Percentiles rank a stretch among this genome's conserved stretches.
These are phyloP conservation scores for Taphrina communis DNA, from an alignment of 1,139 yeast species.

Conservation along the genomic window DNA sequence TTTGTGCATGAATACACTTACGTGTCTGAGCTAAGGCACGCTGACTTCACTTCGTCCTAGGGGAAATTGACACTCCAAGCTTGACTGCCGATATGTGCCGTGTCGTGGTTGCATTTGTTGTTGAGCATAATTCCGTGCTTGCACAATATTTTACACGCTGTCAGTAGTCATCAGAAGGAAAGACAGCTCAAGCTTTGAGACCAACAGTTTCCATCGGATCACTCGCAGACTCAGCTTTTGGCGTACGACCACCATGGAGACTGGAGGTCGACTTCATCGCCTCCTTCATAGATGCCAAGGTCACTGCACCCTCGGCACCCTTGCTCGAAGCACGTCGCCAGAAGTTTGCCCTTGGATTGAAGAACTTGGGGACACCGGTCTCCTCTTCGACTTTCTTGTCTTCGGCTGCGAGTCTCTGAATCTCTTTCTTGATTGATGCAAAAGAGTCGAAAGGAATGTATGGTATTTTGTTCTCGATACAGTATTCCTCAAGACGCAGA, in stretches of 20 bases:
- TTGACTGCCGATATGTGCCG: too few relatives aligned
- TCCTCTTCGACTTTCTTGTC: conserved; percentile 35
- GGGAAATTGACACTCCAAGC: too few relatives aligned
- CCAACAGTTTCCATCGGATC: conserved; percentile 35
- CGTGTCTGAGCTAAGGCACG: too few relatives aligned
- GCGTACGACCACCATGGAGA: conserved; percentile 33
- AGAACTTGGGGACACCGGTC: conserved; percentile 37
- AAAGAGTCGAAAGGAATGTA: conserved; percentile 56
- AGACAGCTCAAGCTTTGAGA: conserved; percentile 1
- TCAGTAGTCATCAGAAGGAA: background rate
- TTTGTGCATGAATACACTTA: too few relatives aligned
- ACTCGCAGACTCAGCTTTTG: conserved; percentile 21
- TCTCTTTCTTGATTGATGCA: conserved; percentile 54
- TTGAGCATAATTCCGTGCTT: too few relatives aligned
- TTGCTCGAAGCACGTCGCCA: conserved; percentile 40
- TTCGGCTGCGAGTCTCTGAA: conserved; percentile 43
- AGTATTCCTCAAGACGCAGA: conserved; percentile 55
- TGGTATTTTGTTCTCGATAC: conserved; percentile 54
- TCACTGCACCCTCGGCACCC: conserved; percentile 37
- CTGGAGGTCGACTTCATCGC: conserved; percentile 38
- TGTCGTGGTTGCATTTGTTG: too few relatives aligned
- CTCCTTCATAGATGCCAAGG: conserved; percentile 38
- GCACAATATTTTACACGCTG: background rate
- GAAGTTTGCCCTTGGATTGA: conserved; percentile 41
- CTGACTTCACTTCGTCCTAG: too few relatives aligned